Evolutionary conservation across 305 asterid genomes (phyloP).

Genomic region (Ajuga reptans): DNA sequence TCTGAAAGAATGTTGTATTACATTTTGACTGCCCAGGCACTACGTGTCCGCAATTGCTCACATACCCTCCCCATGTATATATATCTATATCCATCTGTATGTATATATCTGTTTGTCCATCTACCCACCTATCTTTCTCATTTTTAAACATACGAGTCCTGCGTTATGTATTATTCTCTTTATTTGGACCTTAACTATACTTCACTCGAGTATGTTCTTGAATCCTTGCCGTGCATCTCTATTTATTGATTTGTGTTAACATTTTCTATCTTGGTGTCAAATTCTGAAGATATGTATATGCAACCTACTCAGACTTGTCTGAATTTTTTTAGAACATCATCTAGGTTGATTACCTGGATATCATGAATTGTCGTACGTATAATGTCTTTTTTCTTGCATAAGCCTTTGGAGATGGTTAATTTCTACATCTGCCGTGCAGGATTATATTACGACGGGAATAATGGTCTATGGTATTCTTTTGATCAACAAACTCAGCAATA

Average conservation of each 20-base stretch:
- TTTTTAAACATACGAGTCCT: not conserved
- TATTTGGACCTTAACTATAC: not conserved
- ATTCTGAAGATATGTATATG: not conserved
- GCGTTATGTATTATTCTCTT: not conserved
- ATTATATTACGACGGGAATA: conserved; percentile 88
- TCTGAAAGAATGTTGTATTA: not conserved
- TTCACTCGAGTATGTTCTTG: not conserved
- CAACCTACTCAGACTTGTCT: not conserved
- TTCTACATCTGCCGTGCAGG: conserved; percentile 39
- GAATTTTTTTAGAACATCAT: not conserved
- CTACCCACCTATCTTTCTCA: not conserved
- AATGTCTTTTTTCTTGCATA: conserved; percentile 2
- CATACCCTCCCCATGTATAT: not conserved
- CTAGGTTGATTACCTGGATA: not conserved
- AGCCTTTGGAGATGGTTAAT: conserved; percentile 9
- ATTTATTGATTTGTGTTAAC: not conserved
- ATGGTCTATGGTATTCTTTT: conserved; percentile 80
- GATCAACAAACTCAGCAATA: conserved; percentile 84
- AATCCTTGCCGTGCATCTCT: not conserved
- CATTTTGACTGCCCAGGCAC: not conserved
- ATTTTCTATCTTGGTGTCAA: not conserved
- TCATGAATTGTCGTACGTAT: not conserved
- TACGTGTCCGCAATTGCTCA: not conserved
- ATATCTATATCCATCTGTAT: not conserved
- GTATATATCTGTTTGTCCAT: not conserved